phyloP scores from a whole-genome alignment of 345 rosid species.

The Hibiscus tridactylites region DNA sequence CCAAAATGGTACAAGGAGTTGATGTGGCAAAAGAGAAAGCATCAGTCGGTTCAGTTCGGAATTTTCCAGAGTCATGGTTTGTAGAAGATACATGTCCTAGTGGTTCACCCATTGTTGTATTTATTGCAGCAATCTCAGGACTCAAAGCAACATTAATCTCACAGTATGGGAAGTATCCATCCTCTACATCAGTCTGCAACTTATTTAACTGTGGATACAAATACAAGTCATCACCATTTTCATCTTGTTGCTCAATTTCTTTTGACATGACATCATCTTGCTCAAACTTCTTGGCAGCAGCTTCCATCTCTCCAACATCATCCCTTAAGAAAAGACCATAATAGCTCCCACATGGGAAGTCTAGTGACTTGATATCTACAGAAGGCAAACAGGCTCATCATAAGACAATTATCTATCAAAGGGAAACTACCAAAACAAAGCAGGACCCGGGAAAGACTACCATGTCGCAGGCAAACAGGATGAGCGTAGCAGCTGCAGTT shows the following conservation, averaged over 20 bases:
- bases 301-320: constrained; percentile 61
- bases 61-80: constrained; percentile 14
- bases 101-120: constrained; percentile 3
- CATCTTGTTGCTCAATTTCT: constrained; percentile 29
- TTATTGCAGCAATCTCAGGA: constrained; percentile 7
- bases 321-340: constrained; percentile 68
- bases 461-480: constrained; percentile 80
- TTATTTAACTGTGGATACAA: constrained; percentile 35
- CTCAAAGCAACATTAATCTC: constrained; percentile 34
- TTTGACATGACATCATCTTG: constrained; percentile 37
- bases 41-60: constrained; percentile 16
- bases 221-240: constrained; percentile 42
- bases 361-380: constrained; percentile 55
- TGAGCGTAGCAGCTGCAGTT: constrained; percentile 61
- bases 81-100: constrained; percentile 10
- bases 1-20: constrained; percentile 32
- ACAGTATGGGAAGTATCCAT: constrained; percentile 68
- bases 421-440: not conserved
- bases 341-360: constrained; percentile 59
- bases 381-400: constrained; percentile 10
- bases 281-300: constrained; percentile 78
- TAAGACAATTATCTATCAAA: not conserved
- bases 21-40: constrained; percentile 32
- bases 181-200: constrained; percentile 26
- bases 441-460: constrained; percentile 27